A percentile compares a stretch with the other conserved stretches of the same genome.
These are phyloP conservation scores for Umbelopsis sp. DNA, from an alignment of 371 early-diverging fungal species.

Conservation along the genomic window DNA sequence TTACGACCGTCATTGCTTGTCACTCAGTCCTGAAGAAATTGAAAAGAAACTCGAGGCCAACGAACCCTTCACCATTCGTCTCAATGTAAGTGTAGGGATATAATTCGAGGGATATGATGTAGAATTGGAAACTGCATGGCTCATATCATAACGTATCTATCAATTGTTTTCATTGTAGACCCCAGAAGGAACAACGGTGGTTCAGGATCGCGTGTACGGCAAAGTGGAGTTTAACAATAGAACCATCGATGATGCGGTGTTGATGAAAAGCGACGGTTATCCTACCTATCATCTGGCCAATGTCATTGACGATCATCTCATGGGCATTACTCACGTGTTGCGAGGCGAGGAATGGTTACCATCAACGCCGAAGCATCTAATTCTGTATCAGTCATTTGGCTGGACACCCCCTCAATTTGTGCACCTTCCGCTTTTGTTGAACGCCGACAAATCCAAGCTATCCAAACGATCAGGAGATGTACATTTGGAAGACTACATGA, in stretches of 20 bases:
- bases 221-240: constrained; percentile 69
- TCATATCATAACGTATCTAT: too few relatives aligned
- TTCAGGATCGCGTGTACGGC: constrained; percentile 84
- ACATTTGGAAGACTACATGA: constrained; percentile 70
- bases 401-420: constrained; percentile 83
- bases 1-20: constrained; percentile 85
- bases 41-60: constrained; percentile 57
- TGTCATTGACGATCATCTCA: constrained; percentile 91
- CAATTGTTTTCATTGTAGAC: constrained; percentile 36
- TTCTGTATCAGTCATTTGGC: constrained; percentile 82
- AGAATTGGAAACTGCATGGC: background rate
- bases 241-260: constrained; percentile 85
- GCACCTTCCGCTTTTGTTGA: constrained; percentile 89
- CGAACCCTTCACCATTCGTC: constrained; percentile 71
- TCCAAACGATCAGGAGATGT: constrained; percentile 86
- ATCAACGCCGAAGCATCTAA: constrained; percentile 89
- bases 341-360: constrained; percentile 97
- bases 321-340: constrained; percentile 91
- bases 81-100: constrained; percentile 56
- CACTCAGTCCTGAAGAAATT: constrained; percentile 65
- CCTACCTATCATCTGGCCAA: constrained; percentile 97
- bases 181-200: constrained; percentile 61
- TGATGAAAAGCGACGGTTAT: constrained; percentile 91
- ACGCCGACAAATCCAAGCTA: constrained; percentile 82
- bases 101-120: background rate